Evolutionary conservation across 2,329 filamentous ascomycete species (phyloP).

Genomic region (Paecilomyces dactylethromorphus): DNA sequence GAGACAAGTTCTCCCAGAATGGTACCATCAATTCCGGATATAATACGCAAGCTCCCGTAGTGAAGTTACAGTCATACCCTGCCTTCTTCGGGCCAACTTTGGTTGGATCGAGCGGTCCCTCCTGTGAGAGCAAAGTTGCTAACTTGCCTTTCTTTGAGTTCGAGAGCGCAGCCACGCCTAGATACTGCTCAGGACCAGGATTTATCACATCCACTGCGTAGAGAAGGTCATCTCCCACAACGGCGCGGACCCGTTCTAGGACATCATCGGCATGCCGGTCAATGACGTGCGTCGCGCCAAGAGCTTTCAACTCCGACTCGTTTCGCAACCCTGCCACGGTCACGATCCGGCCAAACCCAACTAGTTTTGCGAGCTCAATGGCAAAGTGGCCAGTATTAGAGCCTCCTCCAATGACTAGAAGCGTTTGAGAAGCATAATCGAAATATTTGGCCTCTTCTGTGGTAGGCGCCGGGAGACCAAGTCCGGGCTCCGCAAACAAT

Average conservation of each 20-base stretch:
- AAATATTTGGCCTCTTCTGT: constrained; percentile 8
- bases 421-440: constrained; percentile 9
- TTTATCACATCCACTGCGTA: constrained; percentile 34
- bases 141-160: constrained; percentile 28
- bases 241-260: constrained; percentile 21
- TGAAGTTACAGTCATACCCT: constrained; percentile 22
- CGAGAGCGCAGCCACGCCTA: constrained; percentile 30
- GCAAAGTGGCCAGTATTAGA: constrained; percentile 16
- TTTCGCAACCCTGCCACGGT: constrained; percentile 22
- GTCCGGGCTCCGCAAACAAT: constrained; percentile 22
- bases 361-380: constrained; percentile 18
- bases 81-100: constrained; percentile 24
- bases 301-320: constrained; percentile 22
- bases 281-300: constrained; percentile 38
- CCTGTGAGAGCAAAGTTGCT: constrained; percentile 12
- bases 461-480: constrained; percentile 2
- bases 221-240: constrained; percentile 34
- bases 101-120: constrained; percentile 14
- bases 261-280: constrained; percentile 30
- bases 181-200: constrained; percentile 12
- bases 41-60: constrained; percentile 18
- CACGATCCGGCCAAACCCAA: constrained; percentile 34
- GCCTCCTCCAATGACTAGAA: constrained; percentile 20
- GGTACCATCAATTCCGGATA: constrained; percentile 18
- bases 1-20: constrained; percentile 26